Conservation (phyloP, 169 alveolate genomes). For the Plasmodium coatneyi region DNA sequence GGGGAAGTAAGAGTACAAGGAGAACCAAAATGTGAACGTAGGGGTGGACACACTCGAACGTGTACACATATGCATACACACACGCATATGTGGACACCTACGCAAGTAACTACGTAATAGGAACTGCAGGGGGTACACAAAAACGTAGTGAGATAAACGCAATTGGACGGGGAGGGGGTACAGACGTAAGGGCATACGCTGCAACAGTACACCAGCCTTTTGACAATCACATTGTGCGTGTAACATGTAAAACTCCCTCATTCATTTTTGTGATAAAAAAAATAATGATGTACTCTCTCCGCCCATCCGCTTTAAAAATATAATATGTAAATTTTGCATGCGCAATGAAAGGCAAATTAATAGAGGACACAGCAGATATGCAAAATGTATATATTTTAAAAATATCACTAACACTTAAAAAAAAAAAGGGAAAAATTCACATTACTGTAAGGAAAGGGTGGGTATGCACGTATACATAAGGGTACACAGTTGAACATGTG, state of each 20-base stretch:
- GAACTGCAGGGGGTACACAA: neutral
- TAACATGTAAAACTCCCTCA: neutral
- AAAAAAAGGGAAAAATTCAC: neutral
- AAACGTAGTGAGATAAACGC: neutral
- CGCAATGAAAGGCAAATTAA: constrained; percentile 22
- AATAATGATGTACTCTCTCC: constrained; percentile 5
- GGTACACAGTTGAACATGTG: neutral
- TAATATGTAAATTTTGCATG: constrained; percentile 7
- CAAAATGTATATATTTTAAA: constrained; percentile 23
- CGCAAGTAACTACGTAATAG: neutral
- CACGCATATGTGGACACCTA: neutral
- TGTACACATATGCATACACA: neutral
- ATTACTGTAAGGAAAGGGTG: neutral
- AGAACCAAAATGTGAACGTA: neutral
- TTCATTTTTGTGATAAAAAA: constrained; percentile 1
- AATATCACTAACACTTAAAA: constrained; percentile 30
- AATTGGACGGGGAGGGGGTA: neutral
- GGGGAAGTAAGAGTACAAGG: neutral
- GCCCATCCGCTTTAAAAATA: neutral
- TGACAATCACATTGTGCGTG: constrained; percentile 6
- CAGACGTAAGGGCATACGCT: neutral
- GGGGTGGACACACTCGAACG: neutral
- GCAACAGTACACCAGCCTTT: neutral
- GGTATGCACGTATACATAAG: neutral
- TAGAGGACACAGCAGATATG: constrained; percentile 18